phyloP scores from a whole-genome alignment of 2,329 filamentous ascomycete genomes.

The Raffaelea ambrosiae region DNA sequence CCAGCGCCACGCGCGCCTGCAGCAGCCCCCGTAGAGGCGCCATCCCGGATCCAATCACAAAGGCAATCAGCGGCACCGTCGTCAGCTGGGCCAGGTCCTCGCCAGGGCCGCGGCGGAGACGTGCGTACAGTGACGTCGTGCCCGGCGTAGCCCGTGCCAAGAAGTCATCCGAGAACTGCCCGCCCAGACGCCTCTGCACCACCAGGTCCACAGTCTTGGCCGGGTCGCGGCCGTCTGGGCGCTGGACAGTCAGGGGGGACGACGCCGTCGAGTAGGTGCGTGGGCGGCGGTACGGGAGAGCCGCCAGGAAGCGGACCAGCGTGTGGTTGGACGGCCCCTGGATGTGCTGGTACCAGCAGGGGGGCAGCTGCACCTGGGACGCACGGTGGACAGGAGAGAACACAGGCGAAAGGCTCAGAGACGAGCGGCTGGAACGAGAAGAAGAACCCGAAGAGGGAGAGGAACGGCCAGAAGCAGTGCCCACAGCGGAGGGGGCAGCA shows the following conservation, averaged over 20 bases:
- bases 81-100: background rate
- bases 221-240: background rate
- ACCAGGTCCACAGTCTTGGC: background rate
- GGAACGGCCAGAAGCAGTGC: no score
- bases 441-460: no score
- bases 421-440: no score
- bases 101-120: background rate
- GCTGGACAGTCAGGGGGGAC: background rate
- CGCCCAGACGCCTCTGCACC: background rate
- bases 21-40: constrained; percentile 3
- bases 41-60: constrained; percentile 3
- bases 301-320: background rate
- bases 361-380: background rate
- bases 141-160: background rate
- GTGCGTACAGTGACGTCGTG: background rate
- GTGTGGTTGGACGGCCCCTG: background rate
- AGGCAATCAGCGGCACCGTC: background rate
- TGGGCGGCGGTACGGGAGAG: background rate
- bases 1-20: constrained; percentile 2
- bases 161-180: constrained; percentile 3
- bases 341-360: background rate
- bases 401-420: no score
- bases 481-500: no score
- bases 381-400: no score
- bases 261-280: background rate